Conservation (phyloP, 2,329 filamentous ascomycete genomes). For the Tolypocladium ovalisporum region DNA sequence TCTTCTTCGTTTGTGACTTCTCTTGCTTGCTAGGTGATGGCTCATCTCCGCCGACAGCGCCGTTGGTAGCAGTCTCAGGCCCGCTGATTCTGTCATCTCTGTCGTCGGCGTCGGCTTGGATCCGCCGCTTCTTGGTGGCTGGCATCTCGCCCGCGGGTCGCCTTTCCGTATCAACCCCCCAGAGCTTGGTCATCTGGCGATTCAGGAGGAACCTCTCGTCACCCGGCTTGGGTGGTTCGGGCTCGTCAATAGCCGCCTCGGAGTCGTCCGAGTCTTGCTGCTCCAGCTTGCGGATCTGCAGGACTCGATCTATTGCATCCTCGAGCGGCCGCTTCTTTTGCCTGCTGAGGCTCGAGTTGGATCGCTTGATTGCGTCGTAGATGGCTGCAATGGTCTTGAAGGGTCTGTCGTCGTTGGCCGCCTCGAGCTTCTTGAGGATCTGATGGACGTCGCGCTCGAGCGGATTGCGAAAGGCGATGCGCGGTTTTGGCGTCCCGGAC, state of each 20-base stretch:
- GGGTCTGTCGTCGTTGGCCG: slow-evolving; percentile 44
- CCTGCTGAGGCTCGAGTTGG: slow-evolving; percentile 77
- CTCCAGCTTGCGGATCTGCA: slow-evolving; percentile 62
- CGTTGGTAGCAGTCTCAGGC: background rate
- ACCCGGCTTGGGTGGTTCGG: slow-evolving; percentile 16
- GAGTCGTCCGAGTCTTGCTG: slow-evolving; percentile 45
- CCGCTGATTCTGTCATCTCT: slow-evolving; percentile 4
- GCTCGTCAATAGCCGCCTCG: slow-evolving; percentile 35
- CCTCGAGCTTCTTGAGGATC: slow-evolving; percentile 65
- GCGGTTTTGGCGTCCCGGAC: background rate
- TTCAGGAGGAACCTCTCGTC: slow-evolving; percentile 30
- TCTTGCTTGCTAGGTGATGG: slow-evolving; percentile 11
- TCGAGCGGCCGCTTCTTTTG: slow-evolving; percentile 74
- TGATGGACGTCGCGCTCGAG: slow-evolving; percentile 68
- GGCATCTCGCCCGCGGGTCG: slow-evolving; percentile 11
- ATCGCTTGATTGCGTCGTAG: slow-evolving; percentile 71
- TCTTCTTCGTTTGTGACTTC: slow-evolving; percentile 18
- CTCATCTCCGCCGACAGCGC: background rate
- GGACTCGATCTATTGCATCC: slow-evolving; percentile 72
- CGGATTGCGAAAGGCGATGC: slow-evolving; percentile 12
- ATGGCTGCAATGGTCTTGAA: slow-evolving; percentile 45
- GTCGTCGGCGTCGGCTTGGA: slow-evolving; percentile 17
- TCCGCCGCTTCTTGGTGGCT: slow-evolving; percentile 20
- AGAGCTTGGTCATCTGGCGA: slow-evolving; percentile 29
- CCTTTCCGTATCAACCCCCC: slow-evolving; percentile 13